Evolutionary conservation across 257 asterid species (phyloP).

Genomic region (Fraxinus excelsior): DNA sequence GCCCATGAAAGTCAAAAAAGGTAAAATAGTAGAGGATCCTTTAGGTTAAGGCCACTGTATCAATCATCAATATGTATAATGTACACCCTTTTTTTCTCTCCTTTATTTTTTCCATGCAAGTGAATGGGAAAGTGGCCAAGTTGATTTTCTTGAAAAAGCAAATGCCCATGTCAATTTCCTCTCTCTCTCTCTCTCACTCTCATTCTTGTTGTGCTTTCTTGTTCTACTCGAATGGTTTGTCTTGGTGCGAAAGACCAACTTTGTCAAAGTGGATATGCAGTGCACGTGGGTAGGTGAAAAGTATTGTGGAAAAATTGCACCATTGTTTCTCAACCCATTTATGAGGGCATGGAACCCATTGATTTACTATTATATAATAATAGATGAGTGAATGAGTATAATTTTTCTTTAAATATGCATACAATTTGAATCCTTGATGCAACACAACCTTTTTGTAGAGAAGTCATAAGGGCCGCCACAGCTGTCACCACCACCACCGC

Average conservation of each 20-base stretch:
- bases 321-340: not conserved
- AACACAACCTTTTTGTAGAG: not conserved
- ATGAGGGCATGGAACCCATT: too few relatives aligned
- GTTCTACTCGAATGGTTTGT: constrained; percentile 6
- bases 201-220: constrained; percentile 17
- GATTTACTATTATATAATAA: too few relatives aligned
- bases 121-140: constrained; percentile 44
- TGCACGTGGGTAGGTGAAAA: constrained; percentile 3
- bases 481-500: not conserved
- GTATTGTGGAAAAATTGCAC: not conserved
- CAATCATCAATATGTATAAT: constrained; percentile 29
- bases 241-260: not conserved
- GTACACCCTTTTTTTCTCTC: constrained; percentile 30
- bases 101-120: constrained; percentile 30
- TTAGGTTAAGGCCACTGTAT: constrained; percentile 28
- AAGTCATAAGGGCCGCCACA: not conserved
- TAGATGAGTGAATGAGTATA: not conserved
- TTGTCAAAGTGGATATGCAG: not conserved
- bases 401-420: not conserved
- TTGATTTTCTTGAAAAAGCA: constrained; percentile 39
- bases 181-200: constrained; percentile 31
- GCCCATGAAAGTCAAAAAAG: constrained; percentile 49
- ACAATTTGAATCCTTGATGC: not conserved
- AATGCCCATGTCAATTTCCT: constrained; percentile 47
- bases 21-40: constrained; percentile 11